Conservation (phyloP, 108 stramenopile genomes). For the Cafeteria roenbergensis region DNA sequence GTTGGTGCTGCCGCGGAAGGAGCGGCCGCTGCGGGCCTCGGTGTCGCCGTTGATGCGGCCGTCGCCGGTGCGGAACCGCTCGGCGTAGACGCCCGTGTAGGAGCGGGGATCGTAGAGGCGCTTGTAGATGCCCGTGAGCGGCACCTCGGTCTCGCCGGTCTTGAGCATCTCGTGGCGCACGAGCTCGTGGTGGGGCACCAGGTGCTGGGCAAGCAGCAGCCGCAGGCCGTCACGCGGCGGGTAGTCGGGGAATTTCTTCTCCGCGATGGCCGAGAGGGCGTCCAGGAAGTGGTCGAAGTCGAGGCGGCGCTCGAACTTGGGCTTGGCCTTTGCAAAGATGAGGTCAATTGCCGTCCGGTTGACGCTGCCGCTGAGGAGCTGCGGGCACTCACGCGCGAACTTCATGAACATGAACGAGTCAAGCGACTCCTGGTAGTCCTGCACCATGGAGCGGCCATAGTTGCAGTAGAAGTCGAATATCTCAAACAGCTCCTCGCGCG, state of each 20-base stretch:
- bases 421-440: not conserved
- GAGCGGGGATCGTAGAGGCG: not conserved
- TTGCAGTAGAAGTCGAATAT: not conserved
- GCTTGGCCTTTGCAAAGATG: constrained; percentile 25
- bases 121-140: constrained; percentile 11
- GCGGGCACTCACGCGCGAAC: constrained; percentile 9
- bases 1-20: constrained; percentile 4
- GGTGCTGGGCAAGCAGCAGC: not conserved
- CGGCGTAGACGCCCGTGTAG: constrained; percentile 20
- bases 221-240: constrained; percentile 4
- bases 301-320: constrained; percentile 8
- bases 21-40: not conserved
- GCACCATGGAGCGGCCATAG: not conserved
- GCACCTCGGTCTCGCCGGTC: constrained; percentile 3
- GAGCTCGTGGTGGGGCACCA: constrained; percentile 4
- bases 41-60: constrained; percentile 7
- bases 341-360: constrained; percentile 21
- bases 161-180: not conserved
- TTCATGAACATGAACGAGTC: constrained; percentile 15
- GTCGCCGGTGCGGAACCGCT: constrained; percentile 4
- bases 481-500: not conserved
- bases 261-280: constrained; percentile 13
- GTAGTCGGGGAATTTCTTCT: constrained; percentile 17
- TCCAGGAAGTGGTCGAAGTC: constrained; percentile 30
- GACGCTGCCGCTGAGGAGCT: constrained; percentile 11